Evolutionary conservation across 768 basidiomycete species (phyloP).

Genomic region (Mycena epipterygia): DNA sequence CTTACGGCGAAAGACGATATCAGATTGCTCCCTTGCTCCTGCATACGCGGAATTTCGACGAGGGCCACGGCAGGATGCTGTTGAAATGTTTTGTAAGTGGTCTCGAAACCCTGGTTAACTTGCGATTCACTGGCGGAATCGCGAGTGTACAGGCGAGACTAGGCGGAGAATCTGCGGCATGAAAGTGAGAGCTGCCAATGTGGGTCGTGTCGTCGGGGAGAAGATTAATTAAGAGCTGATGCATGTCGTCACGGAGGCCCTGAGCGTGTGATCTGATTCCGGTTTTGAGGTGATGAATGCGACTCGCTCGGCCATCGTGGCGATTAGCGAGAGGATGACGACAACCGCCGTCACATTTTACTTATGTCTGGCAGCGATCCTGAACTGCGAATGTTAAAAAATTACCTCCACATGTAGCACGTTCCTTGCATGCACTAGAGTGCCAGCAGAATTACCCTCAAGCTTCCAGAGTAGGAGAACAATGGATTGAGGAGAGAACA

Average conservation of each 20-base stretch:
- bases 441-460: background rate
- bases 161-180: background rate
- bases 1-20: background rate
- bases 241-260: slow-evolving; percentile 19
- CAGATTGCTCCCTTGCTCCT: background rate
- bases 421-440: background rate
- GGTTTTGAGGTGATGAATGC: background rate
- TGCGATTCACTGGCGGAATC: background rate
- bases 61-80: background rate
- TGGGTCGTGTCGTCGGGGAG: slow-evolving; percentile 5
- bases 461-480: background rate
- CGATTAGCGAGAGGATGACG: background rate
- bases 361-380: no score
- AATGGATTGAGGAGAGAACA: background rate
- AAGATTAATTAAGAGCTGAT: background rate
- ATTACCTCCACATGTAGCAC: no score
- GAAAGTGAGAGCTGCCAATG: background rate
- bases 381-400: no score
- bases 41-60: background rate
- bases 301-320: background rate
- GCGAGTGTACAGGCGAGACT: background rate
- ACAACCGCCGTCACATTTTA: no score
- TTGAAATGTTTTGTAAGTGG: background rate
- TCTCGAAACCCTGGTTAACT: background rate
- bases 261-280: slow-evolving; percentile 15